Evolutionary conservation across 2,329 filamentous ascomycete genomes (phyloP), one percentile per base, ranked within the genome.

Genomic region (Trichoderma atrobrunneum): DNA sequence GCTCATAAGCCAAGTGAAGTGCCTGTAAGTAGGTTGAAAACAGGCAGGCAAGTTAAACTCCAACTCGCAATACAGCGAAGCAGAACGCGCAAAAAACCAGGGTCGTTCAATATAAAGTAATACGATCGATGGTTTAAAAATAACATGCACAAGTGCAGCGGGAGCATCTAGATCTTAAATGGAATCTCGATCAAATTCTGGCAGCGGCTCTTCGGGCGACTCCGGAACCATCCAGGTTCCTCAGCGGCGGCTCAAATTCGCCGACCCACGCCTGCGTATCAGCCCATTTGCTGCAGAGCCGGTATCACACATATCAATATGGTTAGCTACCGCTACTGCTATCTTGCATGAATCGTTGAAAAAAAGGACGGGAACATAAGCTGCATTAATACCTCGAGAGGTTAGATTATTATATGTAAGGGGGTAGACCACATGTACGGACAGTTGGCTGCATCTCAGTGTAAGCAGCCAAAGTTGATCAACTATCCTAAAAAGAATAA

Each of bases 191-290:
- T 70, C 30, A 34, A 34, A 7, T 7, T 54, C 57, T 51, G 48
- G 67, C 39, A 62, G 18, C 14, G 57, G 39, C 67, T 28, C 39
- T 51, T 62, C 67, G 67, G 67, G 67, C 67, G 43, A 54, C 34
- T 61, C 61, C 67, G 67, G 67, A 70, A 62, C 67, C 65, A 68
- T 68, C 57, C 67, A 70, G 54, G 34, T 60, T 30, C n/a, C 28
- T 57, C 39, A 61, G 61, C 43, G 26, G 65, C 65, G 54, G 65
- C 54, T 26, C 28, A 34, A 62, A 48, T 48, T 18, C 28, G 26
- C 36, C 36, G 66, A 61, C 56, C 66, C 66, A 69, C 66, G 66
- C 56, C 56, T 34, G 26, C 56, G 10, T 14, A 28, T 54, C 39
- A 70, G 57, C 28, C 57, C n/a, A n/a, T 54, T 54, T 24, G 57